phyloP scores from a whole-genome alignment of 345 rosid species.

The Moricandia arvensis region DNA sequence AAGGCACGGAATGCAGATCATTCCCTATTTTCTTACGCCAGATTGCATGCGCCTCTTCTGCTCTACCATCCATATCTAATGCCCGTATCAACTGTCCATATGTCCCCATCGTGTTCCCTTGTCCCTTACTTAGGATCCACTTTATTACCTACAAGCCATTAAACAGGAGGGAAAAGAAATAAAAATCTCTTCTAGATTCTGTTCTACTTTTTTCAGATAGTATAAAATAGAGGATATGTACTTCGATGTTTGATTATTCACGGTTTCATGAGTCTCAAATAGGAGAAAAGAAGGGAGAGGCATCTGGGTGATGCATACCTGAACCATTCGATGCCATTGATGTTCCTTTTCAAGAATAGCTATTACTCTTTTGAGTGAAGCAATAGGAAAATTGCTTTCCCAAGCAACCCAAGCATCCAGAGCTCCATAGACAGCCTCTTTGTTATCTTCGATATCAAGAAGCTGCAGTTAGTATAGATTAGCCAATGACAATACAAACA shows the following conservation, averaged over 20 bases:
- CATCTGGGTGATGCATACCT: constrained; percentile 39
- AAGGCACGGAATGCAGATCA: constrained; percentile 89
- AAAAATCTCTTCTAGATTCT: not conserved
- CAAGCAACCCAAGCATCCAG: constrained; percentile 98
- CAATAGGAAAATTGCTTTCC: constrained; percentile 88
- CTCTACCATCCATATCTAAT: constrained; percentile 84
- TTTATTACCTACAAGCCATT: constrained; percentile 65
- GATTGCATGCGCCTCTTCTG: constrained; percentile 80
- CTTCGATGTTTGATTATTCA: not conserved
- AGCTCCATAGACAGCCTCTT: constrained; percentile 85
- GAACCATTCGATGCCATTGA: constrained; percentile 87
- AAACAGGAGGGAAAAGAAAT: not conserved
- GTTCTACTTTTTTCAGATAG: not conserved
- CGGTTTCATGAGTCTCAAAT: not conserved
- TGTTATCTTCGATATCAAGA: constrained; percentile 65
- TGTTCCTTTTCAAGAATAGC: constrained; percentile 73
- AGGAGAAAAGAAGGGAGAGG: not conserved
- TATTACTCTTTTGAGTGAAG: constrained; percentile 63
- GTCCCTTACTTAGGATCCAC: constrained; percentile 99
- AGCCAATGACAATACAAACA: constrained; percentile 1
- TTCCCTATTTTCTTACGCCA: constrained; percentile 73
- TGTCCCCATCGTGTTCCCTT: constrained; percentile 86
- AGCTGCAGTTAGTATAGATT: constrained; percentile 50
- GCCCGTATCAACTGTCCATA: constrained; percentile 72
- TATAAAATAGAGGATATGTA: not conserved